Evolutionary conservation across 257 asterid species (phyloP), one percentile per base, ranked within the genome.

Genomic region (Ehretia macrophylla): DNA sequence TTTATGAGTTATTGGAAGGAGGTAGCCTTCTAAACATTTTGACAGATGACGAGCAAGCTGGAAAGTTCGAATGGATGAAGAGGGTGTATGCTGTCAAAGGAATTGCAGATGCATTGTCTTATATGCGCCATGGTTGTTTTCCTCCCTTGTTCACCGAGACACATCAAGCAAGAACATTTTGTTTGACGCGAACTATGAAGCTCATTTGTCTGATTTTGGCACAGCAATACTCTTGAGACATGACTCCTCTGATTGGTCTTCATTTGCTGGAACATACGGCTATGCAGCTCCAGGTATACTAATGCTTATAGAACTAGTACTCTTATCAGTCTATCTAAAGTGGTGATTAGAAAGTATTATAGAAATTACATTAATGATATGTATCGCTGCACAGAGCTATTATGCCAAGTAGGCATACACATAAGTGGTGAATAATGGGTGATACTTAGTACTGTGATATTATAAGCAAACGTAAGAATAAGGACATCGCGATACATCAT

Each of bases 121-220:
- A n/a, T n/a, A n/a, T n/a, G n/a, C n/a, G n/a, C n/a, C n/a, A n/a
- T n/a, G n/a, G n/a, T n/a, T n/a, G n/a, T n/a, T n/a, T n/a, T 42
- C 81, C 78, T 42, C 76, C 79, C 4, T 69, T 81, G 63, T 81
- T 56, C 87, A 81, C 23, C 69, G 67, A 16, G 83, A 73, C 48
- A 60, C 69, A 55, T 69, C 79, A 10, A 77, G 77, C 65, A 77
- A 73, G 62, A 77, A 77, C 42, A 51, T 73, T 14, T 55, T 77
- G 58, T n/a, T n/a, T n/a, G n/a, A n/a, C n/a, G n/a, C n/a, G n/a
- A n/a, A n/a, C n/a, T n/a, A n/a, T 17, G 69, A 54, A 47, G 66
- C 71, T 47, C 67, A 20, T 0, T 12, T 72, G 12, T 47, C 74
- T 8, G 75, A 75, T 42, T 75, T 71, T 60, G 77, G 75, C 5